Base-by-base conservation (phyloP, 2,329 filamentous ascomycete species). In the Aspergillus japonicus region DNA sequence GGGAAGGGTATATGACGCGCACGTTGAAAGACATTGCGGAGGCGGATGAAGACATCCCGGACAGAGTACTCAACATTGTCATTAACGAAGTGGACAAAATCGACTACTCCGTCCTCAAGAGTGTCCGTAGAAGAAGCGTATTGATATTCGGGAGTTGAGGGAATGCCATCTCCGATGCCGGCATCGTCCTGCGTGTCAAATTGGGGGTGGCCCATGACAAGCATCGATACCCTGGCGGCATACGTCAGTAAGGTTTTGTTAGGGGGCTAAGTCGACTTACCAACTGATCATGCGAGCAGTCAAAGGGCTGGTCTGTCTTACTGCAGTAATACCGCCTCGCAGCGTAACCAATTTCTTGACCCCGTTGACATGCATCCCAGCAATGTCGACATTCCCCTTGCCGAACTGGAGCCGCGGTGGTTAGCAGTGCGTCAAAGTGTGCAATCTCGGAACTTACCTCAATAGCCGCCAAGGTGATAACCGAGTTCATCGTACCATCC, bases 391-490 rank as follows among this genome's bases (percentile, higher is more conserved):
- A 33, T 85, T 83, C 0, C 82, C 81, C 61, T 85, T 85, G n/a
- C 83, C 83, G 61, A 78, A 80, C 82, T 84, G 44, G 16, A 5
- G 7, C 2, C 11, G 2, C 29, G 35, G 6, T 2, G 24, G 14
- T 51, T 68, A 55, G 52, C 2, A 35, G 5, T 16, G 16, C 39
- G 16, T 29, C 48, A 23, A 42, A 19, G n/a, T 48, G 19, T 10
- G 2, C 23, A 19, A 24, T 24, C 19, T 23, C 12, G 16, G 33
- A 39, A 47, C 75, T 75, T 63, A 85, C 83, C 68, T 86, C 83
- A 50, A 86, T 86, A 1, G 83, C 80, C 10, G 84, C 83, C 59
- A 86, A 66, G 0, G 83, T 86, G 47, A 86, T 79, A 7, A 86
- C 82, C 0, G 83, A 81, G 60, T 86, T 81, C 70, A 86, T 76